Percentiles rank a stretch among this genome's conserved stretches.
phyloP scores from a whole-genome alignment of 2,329 filamentous ascomycete species.

The Blumeria graminis region DNA sequence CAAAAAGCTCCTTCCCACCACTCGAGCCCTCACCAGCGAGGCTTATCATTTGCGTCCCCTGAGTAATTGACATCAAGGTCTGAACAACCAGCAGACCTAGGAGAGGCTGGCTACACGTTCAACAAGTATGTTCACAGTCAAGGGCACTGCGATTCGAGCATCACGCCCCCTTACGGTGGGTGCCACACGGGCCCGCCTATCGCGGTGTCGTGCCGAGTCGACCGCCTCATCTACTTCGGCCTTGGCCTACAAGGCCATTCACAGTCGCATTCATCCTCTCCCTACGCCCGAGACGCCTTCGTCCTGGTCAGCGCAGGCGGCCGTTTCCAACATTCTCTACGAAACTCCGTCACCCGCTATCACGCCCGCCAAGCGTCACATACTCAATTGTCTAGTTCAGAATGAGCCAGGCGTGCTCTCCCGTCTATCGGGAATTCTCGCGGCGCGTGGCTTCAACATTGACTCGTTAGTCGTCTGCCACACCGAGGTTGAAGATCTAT shows the following conservation, averaged over 20 bases:
- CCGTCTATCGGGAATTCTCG: constrained; percentile 85
- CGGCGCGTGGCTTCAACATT: constrained; percentile 95
- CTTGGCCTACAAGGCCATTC: constrained; percentile 89
- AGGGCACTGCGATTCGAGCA: no score
- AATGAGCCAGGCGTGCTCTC: constrained; percentile 97
- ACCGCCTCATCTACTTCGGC: constrained; percentile 63
- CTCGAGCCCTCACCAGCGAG: no score
- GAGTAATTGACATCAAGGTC: no score
- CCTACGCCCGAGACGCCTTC: constrained; percentile 55
- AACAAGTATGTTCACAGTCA: no score
- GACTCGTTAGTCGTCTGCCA: constrained; percentile 94
- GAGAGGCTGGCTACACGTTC: no score
- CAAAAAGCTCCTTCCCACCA: no score
- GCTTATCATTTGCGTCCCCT: no score
- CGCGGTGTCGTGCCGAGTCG: constrained; percentile 16
- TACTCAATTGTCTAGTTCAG: constrained; percentile 95
- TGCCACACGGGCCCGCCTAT: no score
- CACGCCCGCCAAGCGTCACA: constrained; percentile 73
- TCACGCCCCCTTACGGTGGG: no score
- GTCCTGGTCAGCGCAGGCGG: constrained; percentile 73
- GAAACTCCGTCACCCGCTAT: constrained; percentile 74
- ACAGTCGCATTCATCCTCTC: constrained; percentile 66
- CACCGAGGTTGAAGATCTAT: constrained; percentile 89
- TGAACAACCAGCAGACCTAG: no score
- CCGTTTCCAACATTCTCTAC: constrained; percentile 95